Evolutionary conservation across 2,329 filamentous ascomycete species (phyloP), one percentile per base, ranked within the genome.

Genomic region (Neofusicoccum sp.): DNA sequence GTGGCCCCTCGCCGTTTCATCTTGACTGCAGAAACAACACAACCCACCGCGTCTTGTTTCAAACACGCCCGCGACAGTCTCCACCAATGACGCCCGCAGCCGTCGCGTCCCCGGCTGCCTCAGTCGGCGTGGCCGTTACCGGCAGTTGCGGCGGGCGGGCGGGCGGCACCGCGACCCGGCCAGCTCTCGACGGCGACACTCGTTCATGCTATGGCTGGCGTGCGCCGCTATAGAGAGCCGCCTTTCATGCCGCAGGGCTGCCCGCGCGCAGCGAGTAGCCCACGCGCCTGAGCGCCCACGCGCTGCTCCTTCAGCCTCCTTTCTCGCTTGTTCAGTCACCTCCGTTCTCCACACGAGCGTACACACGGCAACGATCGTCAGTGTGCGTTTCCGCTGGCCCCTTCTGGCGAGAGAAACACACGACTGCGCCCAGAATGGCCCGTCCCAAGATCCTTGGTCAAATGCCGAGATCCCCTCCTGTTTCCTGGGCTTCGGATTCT

Each of bases 21-120:
- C 31, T 56, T 48, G 22, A 62, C 34, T n/a, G 48, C 41, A 29
- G 29, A 62, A 62, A 62, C 59, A 54, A 36, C 49, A 29, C 59
- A 44, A 22, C 5, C 28, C 39, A 34, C n/a, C 22, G 36, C 50
- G 41, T 8, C 5, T 22, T 39, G 59, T 62, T 62, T 62, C 59
- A 62, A 59, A 50, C 48, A 50, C 14, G 9, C 48, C 48, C 31
- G 33, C 54, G 6, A 14, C 59, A 31, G 54, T 62, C 48, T 61
- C 59, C 59, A 62, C 59, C 59, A 45, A 52, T 54, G 39, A 36
- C 31, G 39, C 54, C 29, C 9, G n/a, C 54, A 22, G 22, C 22
- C 22, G 22, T 22, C 22, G 22, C 22, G 22, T 22, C 22, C 22
- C 22, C 22, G 22, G 22, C 22, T 22, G 22, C 22, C 22, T 22